Evolutionary conservation across 768 basidiomycete genomes (phyloP).

Genomic region (Leucocoprinus birnbaumii): DNA sequence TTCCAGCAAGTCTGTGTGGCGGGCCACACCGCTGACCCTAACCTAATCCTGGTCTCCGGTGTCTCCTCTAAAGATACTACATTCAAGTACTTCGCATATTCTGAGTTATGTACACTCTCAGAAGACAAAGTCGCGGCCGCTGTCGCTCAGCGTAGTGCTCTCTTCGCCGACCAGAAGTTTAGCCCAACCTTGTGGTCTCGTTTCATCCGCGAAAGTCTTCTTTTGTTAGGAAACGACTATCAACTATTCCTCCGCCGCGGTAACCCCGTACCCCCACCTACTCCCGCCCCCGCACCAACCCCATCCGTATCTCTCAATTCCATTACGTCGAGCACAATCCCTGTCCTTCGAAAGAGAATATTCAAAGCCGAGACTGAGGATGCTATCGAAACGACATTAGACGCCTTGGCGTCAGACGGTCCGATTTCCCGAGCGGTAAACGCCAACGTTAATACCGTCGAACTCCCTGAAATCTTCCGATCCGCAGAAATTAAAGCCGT

Average conservation of each 20-base stretch:
- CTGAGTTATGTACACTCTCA: conserved; percentile 55
- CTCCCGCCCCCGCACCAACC: conserved; percentile 15
- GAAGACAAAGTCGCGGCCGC: conserved; percentile 38
- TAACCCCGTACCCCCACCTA: conserved; percentile 22
- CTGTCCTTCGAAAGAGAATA: conserved; percentile 40
- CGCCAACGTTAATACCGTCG: conserved; percentile 37
- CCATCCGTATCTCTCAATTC: conserved; percentile 7
- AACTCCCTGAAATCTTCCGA: conserved; percentile 31
- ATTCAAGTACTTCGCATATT: conserved; percentile 65
- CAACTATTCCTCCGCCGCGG: conserved; percentile 64
- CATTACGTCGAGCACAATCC: conserved; percentile 33
- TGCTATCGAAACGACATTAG: conserved; percentile 33
- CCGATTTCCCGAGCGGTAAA: conserved; percentile 50
- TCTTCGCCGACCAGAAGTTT: conserved; percentile 71
- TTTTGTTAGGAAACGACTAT: conserved; percentile 67
- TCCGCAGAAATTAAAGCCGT: conserved; percentile 25
- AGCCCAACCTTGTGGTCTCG: conserved; percentile 62
- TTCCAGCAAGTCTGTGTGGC: conserved; percentile 47
- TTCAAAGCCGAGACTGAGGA: conserved; percentile 45
- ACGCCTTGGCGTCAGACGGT: conserved; percentile 60
- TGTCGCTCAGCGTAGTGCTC: conserved; percentile 41
- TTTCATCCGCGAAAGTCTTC: conserved; percentile 54
- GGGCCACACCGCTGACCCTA: conserved; percentile 44
- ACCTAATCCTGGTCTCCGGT: conserved; percentile 61
- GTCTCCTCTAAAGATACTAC: conserved; percentile 47